These are phyloP conservation scores for Pleurotus tuoliensis DNA, from an alignment of 768 basidiomycete genomes.

Conservation along the genomic window DNA sequence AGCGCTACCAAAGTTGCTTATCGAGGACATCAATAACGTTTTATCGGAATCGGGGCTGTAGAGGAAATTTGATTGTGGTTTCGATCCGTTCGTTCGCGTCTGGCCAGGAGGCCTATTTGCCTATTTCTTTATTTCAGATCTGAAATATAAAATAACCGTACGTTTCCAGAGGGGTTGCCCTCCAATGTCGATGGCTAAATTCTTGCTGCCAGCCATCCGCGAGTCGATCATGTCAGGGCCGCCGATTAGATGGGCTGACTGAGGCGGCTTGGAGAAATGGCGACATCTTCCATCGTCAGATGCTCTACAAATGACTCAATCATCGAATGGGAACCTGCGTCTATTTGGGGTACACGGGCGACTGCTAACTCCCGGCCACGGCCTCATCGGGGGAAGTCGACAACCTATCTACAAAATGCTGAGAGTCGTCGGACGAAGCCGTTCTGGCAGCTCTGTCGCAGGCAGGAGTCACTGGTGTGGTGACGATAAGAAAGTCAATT, in stretches of 20 bases:
- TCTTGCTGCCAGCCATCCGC: constrained; percentile 36
- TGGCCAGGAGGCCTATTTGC: no score
- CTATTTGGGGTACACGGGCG: constrained; percentile 63
- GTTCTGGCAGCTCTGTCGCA: constrained; percentile 33
- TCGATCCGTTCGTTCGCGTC: no score
- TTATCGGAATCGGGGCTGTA: no score
- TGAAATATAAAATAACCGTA: no score
- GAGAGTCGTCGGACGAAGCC: constrained; percentile 35
- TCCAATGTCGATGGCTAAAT: constrained; percentile 28
- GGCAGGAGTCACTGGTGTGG: neutral
- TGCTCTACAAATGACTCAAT: neutral
- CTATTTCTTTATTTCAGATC: no score
- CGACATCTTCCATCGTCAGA: constrained; percentile 10
- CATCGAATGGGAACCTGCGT: constrained; percentile 17
- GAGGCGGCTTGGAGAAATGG: constrained; percentile 31
- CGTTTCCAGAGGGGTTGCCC: no score
- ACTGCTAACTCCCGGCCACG: constrained; percentile 28
- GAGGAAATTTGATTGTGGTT: no score
- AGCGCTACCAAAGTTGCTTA: no score
- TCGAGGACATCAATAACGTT: no score
- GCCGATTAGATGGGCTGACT: constrained; percentile 54
- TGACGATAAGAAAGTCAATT: neutral
- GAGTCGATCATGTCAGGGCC: constrained; percentile 35
- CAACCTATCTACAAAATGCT: constrained; percentile 42
- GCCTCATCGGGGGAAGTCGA: constrained; percentile 19